phyloP scores from a whole-genome alignment of 2,329 filamentous ascomycete species.

The Verticillium nonalfalfae region DNA sequence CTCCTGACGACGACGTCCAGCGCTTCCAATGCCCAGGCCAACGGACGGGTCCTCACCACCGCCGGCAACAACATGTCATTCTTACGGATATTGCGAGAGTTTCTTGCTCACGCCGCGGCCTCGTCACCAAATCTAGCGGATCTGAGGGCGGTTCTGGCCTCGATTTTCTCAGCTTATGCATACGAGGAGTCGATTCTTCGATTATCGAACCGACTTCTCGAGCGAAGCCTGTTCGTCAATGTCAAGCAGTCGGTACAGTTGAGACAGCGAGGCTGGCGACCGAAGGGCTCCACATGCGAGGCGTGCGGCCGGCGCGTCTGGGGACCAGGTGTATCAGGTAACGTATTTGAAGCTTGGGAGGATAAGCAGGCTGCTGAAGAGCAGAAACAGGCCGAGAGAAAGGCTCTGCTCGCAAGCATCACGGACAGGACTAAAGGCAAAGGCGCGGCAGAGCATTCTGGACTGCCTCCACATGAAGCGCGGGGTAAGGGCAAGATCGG shows the following conservation, averaged over 20 bases:
- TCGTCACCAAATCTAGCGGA: constrained; percentile 83
- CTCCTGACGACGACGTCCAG: constrained; percentile 70
- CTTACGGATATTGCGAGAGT: constrained; percentile 80
- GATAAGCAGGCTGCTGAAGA: constrained; percentile 45
- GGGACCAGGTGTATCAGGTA: constrained; percentile 76
- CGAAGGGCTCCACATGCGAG: constrained; percentile 80
- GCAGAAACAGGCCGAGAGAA: constrained; percentile 35
- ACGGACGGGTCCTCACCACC: constrained; percentile 26
- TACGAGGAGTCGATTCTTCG: constrained; percentile 88
- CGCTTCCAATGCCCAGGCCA: constrained; percentile 24
- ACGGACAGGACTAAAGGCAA: constrained; percentile 33
- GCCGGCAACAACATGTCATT: constrained; percentile 65
- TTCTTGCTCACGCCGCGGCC: constrained; percentile 74
- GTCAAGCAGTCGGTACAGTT: constrained; percentile 69
- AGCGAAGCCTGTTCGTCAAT: constrained; percentile 81
- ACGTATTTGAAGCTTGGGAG: constrained; percentile 80
- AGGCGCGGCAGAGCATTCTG: constrained; percentile 16
- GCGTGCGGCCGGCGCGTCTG: constrained; percentile 76
- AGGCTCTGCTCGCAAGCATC: constrained; percentile 26
- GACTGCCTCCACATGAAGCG: constrained; percentile 14
- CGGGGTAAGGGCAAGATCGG: constrained; percentile 49
- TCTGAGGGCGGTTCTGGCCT: constrained; percentile 74
- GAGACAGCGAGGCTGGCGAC: constrained; percentile 82
- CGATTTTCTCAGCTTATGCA: constrained; percentile 91
- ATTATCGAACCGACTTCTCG: constrained; percentile 79